These are phyloP conservation scores for Aspergillus pseudoviridinutans DNA, from an alignment of 2,329 filamentous ascomycete genomes.

Conservation along the genomic window DNA sequence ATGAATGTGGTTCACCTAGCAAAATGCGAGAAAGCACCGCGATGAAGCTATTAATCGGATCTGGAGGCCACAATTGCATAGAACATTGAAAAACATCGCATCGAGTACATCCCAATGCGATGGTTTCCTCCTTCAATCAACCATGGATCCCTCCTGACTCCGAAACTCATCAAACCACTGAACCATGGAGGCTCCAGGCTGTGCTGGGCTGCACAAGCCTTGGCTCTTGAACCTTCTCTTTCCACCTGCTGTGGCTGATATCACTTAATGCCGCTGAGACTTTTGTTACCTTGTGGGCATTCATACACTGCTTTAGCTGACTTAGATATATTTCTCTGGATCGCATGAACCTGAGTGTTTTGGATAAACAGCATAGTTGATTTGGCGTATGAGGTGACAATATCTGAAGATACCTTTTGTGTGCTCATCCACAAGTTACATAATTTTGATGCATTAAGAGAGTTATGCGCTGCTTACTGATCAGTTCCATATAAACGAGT, in stretches of 20 bases:
- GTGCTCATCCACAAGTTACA: too few relatives aligned
- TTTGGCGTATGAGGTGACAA: too few relatives aligned
- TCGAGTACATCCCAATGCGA: too few relatives aligned
- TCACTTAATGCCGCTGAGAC: background rate
- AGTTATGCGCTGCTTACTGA: background rate
- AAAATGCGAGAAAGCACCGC: background rate
- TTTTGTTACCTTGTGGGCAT: too few relatives aligned
- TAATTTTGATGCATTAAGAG: too few relatives aligned
- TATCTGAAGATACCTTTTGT: too few relatives aligned
- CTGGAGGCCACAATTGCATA: background rate
- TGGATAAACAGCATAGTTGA: too few relatives aligned
- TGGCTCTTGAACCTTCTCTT: too few relatives aligned
- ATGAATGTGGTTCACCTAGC: too few relatives aligned
- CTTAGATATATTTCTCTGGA: too few relatives aligned
- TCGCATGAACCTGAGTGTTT: too few relatives aligned
- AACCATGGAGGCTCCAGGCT: background rate
- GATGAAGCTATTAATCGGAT: background rate
- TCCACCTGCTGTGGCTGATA: background rate
- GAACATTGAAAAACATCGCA: background rate
- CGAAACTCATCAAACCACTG: background rate
- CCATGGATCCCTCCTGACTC: background rate
- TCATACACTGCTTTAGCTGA: too few relatives aligned
- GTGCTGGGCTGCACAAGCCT: background rate
- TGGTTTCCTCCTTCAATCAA: background rate
- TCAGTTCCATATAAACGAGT: background rate